A percentile compares a stretch with the other conserved stretches of the same genome.
Evolutionary conservation across 176 grass and related monocot species (phyloP).

Genomic region (Triticum urartu): DNA sequence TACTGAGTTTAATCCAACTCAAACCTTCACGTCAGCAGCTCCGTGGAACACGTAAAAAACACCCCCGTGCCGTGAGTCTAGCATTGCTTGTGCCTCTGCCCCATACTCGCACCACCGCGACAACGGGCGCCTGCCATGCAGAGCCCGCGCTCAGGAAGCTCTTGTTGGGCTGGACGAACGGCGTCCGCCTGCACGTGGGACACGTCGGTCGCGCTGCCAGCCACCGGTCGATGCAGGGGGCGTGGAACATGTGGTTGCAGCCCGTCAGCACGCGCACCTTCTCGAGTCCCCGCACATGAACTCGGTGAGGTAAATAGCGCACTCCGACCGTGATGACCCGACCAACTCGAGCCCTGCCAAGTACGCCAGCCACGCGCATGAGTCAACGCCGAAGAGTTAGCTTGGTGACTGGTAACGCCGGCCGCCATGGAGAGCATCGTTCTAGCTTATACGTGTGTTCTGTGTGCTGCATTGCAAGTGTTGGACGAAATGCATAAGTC

Average conservation of each 20-base stretch:
- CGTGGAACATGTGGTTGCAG: constrained; percentile 77
- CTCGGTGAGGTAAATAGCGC: constrained; percentile 73
- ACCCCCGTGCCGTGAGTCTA: too few relatives aligned
- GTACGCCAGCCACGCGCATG: constrained; percentile 31
- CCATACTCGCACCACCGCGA: not conserved
- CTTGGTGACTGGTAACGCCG: too few relatives aligned
- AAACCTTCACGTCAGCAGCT: too few relatives aligned
- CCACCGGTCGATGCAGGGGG: constrained; percentile 67
- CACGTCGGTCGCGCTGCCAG: constrained; percentile 51
- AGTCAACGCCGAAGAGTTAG: too few relatives aligned
- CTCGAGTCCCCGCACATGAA: constrained; percentile 44
- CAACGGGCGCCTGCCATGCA: not conserved
- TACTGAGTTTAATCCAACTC: too few relatives aligned
- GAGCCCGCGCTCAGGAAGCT: not conserved
- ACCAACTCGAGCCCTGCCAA: constrained; percentile 36
- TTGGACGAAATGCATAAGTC: too few relatives aligned
- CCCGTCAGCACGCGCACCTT: constrained; percentile 57
- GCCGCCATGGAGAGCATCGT: too few relatives aligned
- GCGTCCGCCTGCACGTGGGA: constrained; percentile 25
- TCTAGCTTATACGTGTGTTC: too few relatives aligned
- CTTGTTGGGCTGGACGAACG: constrained; percentile 21
- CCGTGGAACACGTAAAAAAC: too few relatives aligned
- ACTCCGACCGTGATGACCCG: constrained; percentile 45
- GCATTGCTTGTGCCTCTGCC: too few relatives aligned
- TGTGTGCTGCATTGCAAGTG: too few relatives aligned